A percentile compares a stretch with the other conserved stretches of the same genome.
These are phyloP conservation scores for Candida sp. DNA, from an alignment of 1,139 yeast species.

Conservation along the genomic window DNA sequence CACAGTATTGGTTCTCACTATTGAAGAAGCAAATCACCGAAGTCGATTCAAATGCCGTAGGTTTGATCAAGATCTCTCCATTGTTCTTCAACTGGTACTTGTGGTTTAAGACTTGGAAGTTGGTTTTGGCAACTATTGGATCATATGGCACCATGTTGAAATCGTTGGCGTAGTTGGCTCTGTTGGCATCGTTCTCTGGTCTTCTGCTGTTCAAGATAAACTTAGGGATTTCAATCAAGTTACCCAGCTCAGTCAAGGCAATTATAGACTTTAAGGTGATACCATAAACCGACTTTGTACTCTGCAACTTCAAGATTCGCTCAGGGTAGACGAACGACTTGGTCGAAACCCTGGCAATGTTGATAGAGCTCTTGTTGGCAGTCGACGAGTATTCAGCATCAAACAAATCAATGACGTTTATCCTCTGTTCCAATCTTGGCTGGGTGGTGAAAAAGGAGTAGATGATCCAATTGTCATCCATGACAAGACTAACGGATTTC, in stretches of 20 bases:
- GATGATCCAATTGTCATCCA: constrained; percentile 87
- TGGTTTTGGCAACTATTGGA: constrained; percentile 60
- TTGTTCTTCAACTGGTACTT: constrained; percentile 29
- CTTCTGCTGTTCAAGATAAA: constrained; percentile 65
- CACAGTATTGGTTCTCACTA: constrained; percentile 70
- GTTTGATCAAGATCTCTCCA: constrained; percentile 47
- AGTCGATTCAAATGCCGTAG: constrained; percentile 85
- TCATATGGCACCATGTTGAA: constrained; percentile 69
- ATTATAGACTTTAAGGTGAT: constrained; percentile 75
- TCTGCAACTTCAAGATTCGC: constrained; percentile 50
- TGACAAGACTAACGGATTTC: constrained; percentile 51
- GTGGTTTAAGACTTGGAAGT: constrained; percentile 40
- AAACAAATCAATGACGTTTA: constrained; percentile 79
- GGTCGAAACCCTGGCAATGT: constrained; percentile 34
- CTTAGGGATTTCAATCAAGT: constrained; percentile 75
- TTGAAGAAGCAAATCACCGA: constrained; percentile 71
- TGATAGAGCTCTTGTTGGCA: constrained; percentile 27
- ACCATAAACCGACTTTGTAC: constrained; percentile 73
- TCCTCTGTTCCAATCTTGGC: constrained; percentile 59
- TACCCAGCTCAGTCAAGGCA: constrained; percentile 61
- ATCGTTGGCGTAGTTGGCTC: constrained; percentile 59
- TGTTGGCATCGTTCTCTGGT: constrained; percentile 53
- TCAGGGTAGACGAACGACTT: constrained; percentile 70
- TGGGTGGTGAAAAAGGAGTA: constrained; percentile 62
- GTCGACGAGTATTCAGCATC: constrained; percentile 53